Conservation (phyloP, 345 rosid genomes). For the Sisymbrium irio region DNA sequence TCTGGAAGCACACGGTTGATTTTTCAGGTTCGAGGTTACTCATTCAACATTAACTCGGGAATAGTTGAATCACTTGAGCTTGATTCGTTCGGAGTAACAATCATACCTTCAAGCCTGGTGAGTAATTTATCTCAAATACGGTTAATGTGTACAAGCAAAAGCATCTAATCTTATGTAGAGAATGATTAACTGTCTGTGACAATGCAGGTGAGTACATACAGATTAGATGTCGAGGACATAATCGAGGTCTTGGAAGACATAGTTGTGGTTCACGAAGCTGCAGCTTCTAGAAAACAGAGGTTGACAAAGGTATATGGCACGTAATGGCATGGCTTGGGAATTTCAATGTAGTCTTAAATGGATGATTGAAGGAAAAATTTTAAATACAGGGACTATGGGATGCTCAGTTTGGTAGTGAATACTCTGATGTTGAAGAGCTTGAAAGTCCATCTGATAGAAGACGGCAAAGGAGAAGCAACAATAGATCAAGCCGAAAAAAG, state of each 20-base stretch:
- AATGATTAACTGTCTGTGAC: conserved; percentile 1
- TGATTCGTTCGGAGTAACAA: conserved; percentile 82
- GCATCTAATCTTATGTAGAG: neutral
- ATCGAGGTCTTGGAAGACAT: conserved; percentile 66
- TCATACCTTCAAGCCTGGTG: conserved; percentile 93
- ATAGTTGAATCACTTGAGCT: conserved; percentile 74
- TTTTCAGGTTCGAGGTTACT: conserved; percentile 76
- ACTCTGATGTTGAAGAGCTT: conserved; percentile 42
- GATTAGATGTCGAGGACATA: conserved; percentile 70
- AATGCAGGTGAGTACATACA: conserved; percentile 77
- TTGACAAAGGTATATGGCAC: conserved; percentile 60
- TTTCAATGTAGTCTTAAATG: neutral
- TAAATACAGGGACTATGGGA: conserved; percentile 72
- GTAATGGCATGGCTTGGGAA: neutral
- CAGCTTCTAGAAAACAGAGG: conserved; percentile 69
- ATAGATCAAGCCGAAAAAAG: conserved; percentile 35
- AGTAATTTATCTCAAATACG: neutral
- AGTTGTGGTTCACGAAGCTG: conserved; percentile 71
- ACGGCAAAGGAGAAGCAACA: conserved; percentile 16
- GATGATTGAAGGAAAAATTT: neutral
- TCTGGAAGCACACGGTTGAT: neutral
- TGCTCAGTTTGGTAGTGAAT: conserved; percentile 46
- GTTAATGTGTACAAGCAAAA: conserved; percentile 10
- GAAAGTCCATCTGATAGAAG: conserved; percentile 26
- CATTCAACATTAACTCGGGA: conserved; percentile 78